Conservation (phyloP, 148 eudicot species). For the Cornus suecica region DNA sequence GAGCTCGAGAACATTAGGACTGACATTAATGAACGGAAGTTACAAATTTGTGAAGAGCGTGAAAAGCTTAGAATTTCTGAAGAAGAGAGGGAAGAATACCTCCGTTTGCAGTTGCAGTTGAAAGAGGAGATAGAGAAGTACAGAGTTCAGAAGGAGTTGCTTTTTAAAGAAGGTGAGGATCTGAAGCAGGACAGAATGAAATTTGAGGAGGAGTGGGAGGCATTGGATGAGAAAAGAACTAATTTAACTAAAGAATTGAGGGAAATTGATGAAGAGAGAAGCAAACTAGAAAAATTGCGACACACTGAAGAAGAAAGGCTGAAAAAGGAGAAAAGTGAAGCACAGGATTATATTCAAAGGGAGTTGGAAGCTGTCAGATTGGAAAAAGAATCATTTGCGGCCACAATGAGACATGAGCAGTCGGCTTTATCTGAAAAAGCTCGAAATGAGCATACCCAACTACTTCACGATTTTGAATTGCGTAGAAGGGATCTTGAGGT, state of each 20-base stretch:
- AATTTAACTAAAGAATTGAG: slow-evolving; percentile 35
- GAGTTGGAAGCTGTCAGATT: slow-evolving; percentile 49
- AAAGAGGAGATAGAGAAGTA: slow-evolving; percentile 68
- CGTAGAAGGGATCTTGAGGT: slow-evolving; percentile 48
- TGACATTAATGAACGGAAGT: slow-evolving; percentile 41
- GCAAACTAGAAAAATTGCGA: slow-evolving; percentile 43
- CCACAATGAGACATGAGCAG: slow-evolving; percentile 62
- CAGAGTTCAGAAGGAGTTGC: slow-evolving; percentile 50
- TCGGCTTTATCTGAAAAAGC: slow-evolving; percentile 48
- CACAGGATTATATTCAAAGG: slow-evolving; percentile 38
- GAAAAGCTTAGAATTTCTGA: slow-evolving; percentile 48
- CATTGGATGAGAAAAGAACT: slow-evolving; percentile 71
- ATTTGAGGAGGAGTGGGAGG: slow-evolving; percentile 94
- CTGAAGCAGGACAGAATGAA: slow-evolving; percentile 63
- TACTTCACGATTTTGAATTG: slow-evolving; percentile 60
- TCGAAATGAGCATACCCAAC: slow-evolving; percentile 39
- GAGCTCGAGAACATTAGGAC: slow-evolving; percentile 54
- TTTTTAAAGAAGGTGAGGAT: slow-evolving; percentile 64
- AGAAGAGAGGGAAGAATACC: slow-evolving; percentile 56
- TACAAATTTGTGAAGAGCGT: slow-evolving; percentile 52
- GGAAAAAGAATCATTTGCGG: slow-evolving; percentile 77
- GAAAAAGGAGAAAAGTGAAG: slow-evolving; percentile 48
- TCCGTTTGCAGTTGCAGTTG: slow-evolving; percentile 48
- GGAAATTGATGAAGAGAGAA: slow-evolving; percentile 43
- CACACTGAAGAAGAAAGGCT: slow-evolving; percentile 53